Conservation (phyloP, 2,329 filamentous ascomycete species). For the Ilyonectria destructans region DNA sequence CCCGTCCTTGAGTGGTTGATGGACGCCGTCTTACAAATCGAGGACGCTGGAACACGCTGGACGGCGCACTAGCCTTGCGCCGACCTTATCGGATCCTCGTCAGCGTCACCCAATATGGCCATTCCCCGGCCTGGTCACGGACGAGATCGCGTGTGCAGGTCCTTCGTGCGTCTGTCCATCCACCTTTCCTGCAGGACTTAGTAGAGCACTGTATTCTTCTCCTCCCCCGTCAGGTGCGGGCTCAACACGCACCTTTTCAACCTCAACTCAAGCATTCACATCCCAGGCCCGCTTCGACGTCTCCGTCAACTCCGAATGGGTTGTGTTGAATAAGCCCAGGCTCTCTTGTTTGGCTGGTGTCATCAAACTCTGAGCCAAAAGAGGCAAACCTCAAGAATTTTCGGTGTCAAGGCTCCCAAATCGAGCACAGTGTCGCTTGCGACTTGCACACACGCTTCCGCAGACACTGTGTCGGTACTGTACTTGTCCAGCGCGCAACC, state of each 20-base stretch:
- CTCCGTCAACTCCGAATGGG: constrained; percentile 1
- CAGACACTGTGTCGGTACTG: constrained; percentile 46
- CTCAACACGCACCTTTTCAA: neutral
- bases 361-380: constrained; percentile 27
- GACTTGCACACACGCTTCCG: constrained; percentile 19
- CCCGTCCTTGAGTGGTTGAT: constrained; percentile 15
- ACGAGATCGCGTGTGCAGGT: constrained; percentile 36
- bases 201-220: no score
- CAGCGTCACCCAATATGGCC: constrained; percentile 32
- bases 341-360: neutral
- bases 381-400: constrained; percentile 1
- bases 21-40: constrained; percentile 29
- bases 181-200: neutral
- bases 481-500: constrained; percentile 33
- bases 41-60: constrained; percentile 18
- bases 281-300: neutral
- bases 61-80: constrained; percentile 40
- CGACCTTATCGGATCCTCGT: constrained; percentile 39
- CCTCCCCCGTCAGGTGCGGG: neutral
- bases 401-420: constrained; percentile 21
- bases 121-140: constrained; percentile 31
- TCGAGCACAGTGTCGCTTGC: constrained; percentile 41
- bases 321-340: neutral
- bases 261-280: neutral
- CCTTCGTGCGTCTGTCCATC: neutral